phyloP scores from a whole-genome alignment of 2,329 filamentous ascomycete genomes.

The Fusarium sp. region DNA sequence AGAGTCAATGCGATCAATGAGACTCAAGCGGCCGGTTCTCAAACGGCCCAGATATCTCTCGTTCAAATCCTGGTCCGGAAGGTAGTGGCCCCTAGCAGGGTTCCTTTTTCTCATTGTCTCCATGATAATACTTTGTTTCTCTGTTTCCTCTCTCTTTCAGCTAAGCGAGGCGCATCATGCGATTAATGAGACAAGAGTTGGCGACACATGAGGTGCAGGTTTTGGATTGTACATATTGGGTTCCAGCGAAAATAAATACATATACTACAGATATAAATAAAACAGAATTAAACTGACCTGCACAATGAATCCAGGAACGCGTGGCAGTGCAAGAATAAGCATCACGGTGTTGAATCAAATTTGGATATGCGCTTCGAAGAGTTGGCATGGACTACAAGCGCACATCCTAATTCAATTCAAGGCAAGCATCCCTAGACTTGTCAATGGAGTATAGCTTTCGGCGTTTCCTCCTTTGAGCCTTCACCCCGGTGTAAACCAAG shows the following conservation, averaged over 20 bases:
- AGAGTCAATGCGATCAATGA: constrained; percentile 54
- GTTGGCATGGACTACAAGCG: background rate
- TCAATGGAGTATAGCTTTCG: constrained; percentile 11
- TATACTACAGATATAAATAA: constrained; percentile 27
- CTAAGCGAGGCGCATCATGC: constrained; percentile 35
- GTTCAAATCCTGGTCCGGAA: constrained; percentile 52
- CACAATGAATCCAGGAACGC: constrained; percentile 6
- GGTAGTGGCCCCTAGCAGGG: constrained; percentile 39
- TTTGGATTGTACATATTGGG: constrained; percentile 13
- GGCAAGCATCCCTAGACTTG: constrained; percentile 25
- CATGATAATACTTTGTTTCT: background rate
- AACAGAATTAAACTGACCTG: background rate
- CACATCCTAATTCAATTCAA: constrained; percentile 8
- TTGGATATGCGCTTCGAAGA: too few relatives aligned
- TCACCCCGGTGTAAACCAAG: constrained; percentile 27
- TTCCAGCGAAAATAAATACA: constrained; percentile 15
- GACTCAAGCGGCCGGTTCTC: constrained; percentile 51
- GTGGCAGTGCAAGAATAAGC: constrained; percentile 14
- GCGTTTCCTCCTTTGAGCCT: background rate
- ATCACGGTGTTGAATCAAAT: background rate
- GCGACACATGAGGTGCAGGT: background rate
- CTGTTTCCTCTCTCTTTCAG: constrained; percentile 15
- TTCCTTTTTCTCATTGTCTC: background rate
- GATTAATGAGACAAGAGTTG: constrained; percentile 22
- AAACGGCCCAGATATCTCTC: constrained; percentile 51